A percentile compares a stretch with the other conserved stretches of the same genome.
Evolutionary conservation across 2,329 filamentous ascomycete species (phyloP).

Genomic region (Sporothrix brunneoviolacea): DNA sequence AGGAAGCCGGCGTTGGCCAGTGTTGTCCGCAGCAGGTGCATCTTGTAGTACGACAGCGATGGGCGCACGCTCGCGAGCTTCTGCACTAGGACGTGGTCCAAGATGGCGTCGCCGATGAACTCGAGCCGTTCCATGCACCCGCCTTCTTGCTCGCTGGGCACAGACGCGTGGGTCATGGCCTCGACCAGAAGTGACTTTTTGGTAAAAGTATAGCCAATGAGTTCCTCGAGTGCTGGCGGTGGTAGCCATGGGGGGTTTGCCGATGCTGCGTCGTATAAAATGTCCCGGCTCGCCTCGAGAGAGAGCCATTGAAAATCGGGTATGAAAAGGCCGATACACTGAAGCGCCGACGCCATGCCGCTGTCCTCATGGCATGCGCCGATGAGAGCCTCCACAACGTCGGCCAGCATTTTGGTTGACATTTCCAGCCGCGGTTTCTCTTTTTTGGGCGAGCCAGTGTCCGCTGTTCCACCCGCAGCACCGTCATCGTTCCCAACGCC

Average conservation of each 20-base stretch:
- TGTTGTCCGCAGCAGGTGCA: slow-evolving; percentile 71
- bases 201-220: slow-evolving; percentile 66
- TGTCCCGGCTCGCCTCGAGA: slow-evolving; percentile 33
- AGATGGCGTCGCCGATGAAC: slow-evolving; percentile 78
- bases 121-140: slow-evolving; percentile 67
- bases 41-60: slow-evolving; percentile 44
- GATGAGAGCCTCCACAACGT: slow-evolving; percentile 80
- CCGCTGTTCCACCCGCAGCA: too few relatives aligned
- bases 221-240: slow-evolving; percentile 46
- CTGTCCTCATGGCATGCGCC: slow-evolving; percentile 68
- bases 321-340: slow-evolving; percentile 61
- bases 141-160: slow-evolving; percentile 36
- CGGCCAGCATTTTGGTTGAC: slow-evolving; percentile 75
- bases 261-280: slow-evolving; percentile 37
- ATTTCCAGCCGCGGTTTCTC: slow-evolving; percentile 31
- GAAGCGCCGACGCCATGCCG: slow-evolving; percentile 54
- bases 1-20: slow-evolving; percentile 77
- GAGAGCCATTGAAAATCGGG: slow-evolving; percentile 49
- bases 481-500: neutral
- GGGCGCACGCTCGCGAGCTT: slow-evolving; percentile 19
- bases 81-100: slow-evolving; percentile 67
- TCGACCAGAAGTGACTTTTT: slow-evolving; percentile 66
- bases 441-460: neutral
- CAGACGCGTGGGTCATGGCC: slow-evolving; percentile 72
- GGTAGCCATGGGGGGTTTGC: slow-evolving; percentile 35